Evolutionary conservation across 306 rosid genomes (phyloP), one percentile per base, ranked within the genome.

Genomic region (Vigna trinervia): DNA sequence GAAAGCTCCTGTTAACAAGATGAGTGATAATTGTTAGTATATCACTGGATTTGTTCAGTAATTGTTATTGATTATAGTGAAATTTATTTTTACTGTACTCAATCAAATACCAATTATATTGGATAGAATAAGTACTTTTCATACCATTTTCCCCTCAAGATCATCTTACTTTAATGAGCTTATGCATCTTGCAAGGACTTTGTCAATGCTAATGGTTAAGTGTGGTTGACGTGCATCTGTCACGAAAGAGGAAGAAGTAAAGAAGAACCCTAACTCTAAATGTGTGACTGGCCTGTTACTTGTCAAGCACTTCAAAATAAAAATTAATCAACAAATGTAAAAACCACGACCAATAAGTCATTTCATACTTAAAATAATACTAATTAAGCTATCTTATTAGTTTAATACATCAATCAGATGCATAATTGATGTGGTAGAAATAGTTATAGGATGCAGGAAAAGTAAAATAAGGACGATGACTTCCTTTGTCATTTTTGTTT

Each of bases 231-330:
- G 39, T 85, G 84, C 81, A 75, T 75, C 70, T 72, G 73, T 84
- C 88, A 69, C 8, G 38, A 77, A 59, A 59, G 75, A 12, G 41
- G 41, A 68, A 26, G 19, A 26, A 59, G 65, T 12, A 28, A 59
- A 59, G 39, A 26, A 59, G 11, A 28, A 59, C 65, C 63, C 19
- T 59, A 26, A 59, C 65, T 59, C 65, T 69, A 72, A 80, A 64
- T 45, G 10, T 76, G 52, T 80, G 61, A 48, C 56, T 65, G 10
- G 69, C 53, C 53, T 51, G 59, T 30, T 50, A 86, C 91, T 90
- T 86, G 86, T 84, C 75, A 84, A 78, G 32, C 90, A 90, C 87
- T 87, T 87, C 87, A 82, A 54, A 70, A 57, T 84, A 78, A 74
- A 75, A 66, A 23, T 58, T 19, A 65, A 19, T 15, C 50, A 86